Evolutionary conservation across 1,284 basidiomycete genomes (phyloP).

Genomic region (Ganoderma lingzhi): DNA sequence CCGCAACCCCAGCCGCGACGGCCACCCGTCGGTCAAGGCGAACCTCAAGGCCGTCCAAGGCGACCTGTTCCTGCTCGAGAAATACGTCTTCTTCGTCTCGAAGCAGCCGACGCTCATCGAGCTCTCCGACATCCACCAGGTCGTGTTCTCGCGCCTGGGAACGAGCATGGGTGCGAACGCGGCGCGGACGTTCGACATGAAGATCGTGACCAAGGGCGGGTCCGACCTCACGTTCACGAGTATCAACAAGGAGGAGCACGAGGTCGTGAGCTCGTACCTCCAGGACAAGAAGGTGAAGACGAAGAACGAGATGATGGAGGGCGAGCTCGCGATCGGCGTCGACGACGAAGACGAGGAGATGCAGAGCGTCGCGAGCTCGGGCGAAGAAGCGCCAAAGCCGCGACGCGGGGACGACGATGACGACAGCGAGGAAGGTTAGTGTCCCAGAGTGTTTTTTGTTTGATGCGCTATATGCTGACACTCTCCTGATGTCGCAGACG

Average conservation of each 20-base stretch:
- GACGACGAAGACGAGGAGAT: constrained; percentile 88
- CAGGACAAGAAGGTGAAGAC: constrained; percentile 92
- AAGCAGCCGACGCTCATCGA: constrained; percentile 96
- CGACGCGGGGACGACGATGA: constrained; percentile 69
- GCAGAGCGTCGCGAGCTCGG: constrained; percentile 78
- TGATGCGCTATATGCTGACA: background rate
- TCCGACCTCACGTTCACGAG: constrained; percentile 92
- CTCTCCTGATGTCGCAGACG: constrained; percentile 51
- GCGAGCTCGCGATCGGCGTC: constrained; percentile 75
- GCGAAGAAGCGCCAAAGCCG: constrained; percentile 69
- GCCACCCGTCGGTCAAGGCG: constrained; percentile 90
- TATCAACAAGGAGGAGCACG: constrained; percentile 96
- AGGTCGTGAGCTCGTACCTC: constrained; percentile 86
- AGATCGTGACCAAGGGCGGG: constrained; percentile 85
- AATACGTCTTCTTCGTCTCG: constrained; percentile 97
- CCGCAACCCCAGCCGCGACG: constrained; percentile 62
- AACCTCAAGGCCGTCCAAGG: constrained; percentile 98
- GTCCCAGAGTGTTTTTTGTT: constrained; percentile 9
- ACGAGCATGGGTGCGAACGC: constrained; percentile 84
- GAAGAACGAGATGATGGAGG: constrained; percentile 98
- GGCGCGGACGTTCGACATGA: constrained; percentile 94
- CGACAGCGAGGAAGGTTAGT: constrained; percentile 83
- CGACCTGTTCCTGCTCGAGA: constrained; percentile 97
- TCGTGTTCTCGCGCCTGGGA: constrained; percentile 96
- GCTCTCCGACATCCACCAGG: constrained; percentile 90